phyloP scores from a whole-genome alignment of 306 rosid genomes.

The Vigna hirtella region DNA sequence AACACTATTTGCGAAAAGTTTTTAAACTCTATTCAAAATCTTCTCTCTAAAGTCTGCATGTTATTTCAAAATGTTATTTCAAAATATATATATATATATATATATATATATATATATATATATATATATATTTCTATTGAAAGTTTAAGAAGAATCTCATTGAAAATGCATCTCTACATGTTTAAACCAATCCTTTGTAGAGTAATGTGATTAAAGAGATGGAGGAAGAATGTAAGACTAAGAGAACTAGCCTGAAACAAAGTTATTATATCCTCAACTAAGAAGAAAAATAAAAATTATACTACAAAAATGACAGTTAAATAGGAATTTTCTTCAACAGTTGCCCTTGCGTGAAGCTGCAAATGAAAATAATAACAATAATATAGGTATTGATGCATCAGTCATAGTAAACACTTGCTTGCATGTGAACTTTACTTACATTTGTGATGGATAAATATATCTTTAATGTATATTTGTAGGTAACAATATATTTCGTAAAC shows the following conservation, averaged over 20 bases:
- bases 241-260: background rate
- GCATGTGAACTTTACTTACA: too few species aligned
- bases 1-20: too few species aligned
- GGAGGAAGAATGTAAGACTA: background rate
- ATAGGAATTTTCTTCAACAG: constrained; percentile 71
- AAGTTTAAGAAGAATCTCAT: too few species aligned
- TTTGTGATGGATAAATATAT: too few species aligned
- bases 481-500: too few species aligned
- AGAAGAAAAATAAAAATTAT: background rate
- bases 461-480: too few species aligned
- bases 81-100: too few species aligned
- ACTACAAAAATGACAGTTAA: background rate
- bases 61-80: too few species aligned
- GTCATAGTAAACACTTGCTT: background rate
- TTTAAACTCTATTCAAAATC: too few species aligned
- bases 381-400: background rate
- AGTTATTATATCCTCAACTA: background rate
- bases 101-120: too few species aligned
- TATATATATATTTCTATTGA: too few species aligned
- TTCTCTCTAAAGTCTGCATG: too few species aligned
- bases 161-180: background rate
- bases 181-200: background rate
- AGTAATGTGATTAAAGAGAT: background rate
- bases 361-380: background rate
- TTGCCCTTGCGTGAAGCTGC: constrained; percentile 72